These are phyloP conservation scores for Ochromonadaceae sp. DNA, from an alignment of 352 stramenopile species.

Conservation along the genomic window DNA sequence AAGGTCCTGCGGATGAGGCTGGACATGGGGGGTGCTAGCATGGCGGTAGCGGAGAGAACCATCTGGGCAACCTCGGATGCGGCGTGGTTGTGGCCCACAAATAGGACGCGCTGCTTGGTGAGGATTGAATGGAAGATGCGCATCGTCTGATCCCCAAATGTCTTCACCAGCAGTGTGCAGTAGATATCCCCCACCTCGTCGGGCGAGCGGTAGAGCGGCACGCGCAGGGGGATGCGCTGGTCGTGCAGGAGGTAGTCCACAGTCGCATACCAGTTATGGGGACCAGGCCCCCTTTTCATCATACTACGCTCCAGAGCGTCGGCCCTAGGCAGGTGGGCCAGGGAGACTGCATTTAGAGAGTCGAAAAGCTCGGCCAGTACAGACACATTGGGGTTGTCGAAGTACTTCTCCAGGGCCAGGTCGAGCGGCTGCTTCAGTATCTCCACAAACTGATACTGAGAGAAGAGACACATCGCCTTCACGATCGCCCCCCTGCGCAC, in stretches of 20 bases:
- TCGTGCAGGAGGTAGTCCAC: slow-evolving; percentile 20
- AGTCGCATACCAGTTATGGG: slow-evolving; percentile 14
- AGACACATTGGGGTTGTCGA: slow-evolving; percentile 17
- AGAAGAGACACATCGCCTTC: slow-evolving; percentile 31
- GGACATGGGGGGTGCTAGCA: slow-evolving; percentile 24
- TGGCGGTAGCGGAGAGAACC: slow-evolving; percentile 23
- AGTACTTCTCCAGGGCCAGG: slow-evolving; percentile 19
- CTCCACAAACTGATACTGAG: slow-evolving; percentile 32
- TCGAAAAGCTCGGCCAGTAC: slow-evolving; percentile 24
- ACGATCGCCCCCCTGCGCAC: slow-evolving; percentile 28
- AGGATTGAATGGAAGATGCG: slow-evolving; percentile 27
- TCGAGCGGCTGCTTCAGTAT: slow-evolving; percentile 12
- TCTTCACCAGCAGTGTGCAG: slow-evolving; percentile 24
- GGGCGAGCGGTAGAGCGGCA: slow-evolving; percentile 22
- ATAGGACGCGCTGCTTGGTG: slow-evolving; percentile 28
- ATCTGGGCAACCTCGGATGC: slow-evolving; percentile 23
- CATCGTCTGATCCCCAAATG: slow-evolving; percentile 23
- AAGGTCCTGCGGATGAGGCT: slow-evolving; percentile 29
- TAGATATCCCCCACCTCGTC: slow-evolving; percentile 24
- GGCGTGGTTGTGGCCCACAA: slow-evolving; percentile 30
- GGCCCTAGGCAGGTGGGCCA: slow-evolving; percentile 16
- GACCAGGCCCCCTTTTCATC: slow-evolving; percentile 24
- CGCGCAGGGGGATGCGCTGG: slow-evolving; percentile 12
- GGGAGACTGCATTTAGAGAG: slow-evolving; percentile 20
- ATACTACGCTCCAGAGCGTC: slow-evolving; percentile 20